Evolutionary conservation across 352 stramenopile genomes (phyloP).

Genomic region (Globisporangium paddicum): DNA sequence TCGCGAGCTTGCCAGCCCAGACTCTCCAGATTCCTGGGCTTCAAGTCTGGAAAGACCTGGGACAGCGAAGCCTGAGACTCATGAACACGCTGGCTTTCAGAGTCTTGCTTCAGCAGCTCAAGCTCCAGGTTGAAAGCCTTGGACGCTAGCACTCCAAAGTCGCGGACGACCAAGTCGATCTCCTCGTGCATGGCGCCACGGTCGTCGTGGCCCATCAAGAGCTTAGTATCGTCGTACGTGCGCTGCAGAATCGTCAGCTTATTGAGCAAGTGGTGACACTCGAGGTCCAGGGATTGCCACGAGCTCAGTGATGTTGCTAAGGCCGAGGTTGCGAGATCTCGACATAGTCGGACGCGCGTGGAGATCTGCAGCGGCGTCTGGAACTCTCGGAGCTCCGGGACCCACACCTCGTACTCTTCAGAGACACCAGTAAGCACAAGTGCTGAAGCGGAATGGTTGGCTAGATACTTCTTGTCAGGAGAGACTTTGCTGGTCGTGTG

Average conservation of each 20-base stretch:
- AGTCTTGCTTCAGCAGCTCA: conserved; percentile 1
- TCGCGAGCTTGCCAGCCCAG: conserved; percentile 21
- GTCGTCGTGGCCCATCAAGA: conserved; percentile 6
- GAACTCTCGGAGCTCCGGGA: conserved; percentile 18
- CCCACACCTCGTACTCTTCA: conserved; percentile 21
- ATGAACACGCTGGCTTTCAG: neutral
- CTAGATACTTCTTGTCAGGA: neutral
- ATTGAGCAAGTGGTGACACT: conserved; percentile 6
- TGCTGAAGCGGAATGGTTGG: neutral
- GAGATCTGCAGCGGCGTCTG: conserved; percentile 33
- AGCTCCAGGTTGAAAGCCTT: neutral
- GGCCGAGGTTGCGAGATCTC: conserved; percentile 15
- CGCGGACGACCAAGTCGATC: conserved; percentile 7
- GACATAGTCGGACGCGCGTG: conserved; percentile 24
- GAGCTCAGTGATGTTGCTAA: neutral
- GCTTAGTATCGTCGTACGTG: conserved; percentile 8
- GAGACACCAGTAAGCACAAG: neutral
- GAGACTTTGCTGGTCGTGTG: conserved; percentile 1
- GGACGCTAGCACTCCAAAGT: conserved; percentile 6
- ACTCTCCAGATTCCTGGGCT: neutral
- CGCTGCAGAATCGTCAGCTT: conserved; percentile 9
- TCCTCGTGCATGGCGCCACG: conserved; percentile 12
- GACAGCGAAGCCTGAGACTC: neutral
- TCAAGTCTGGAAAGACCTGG: neutral
- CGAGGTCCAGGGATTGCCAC: conserved; percentile 1